These are phyloP conservation scores for Musa beccarii DNA, from an alignment of 176 grass and related monocot genomes.

Conservation along the genomic window DNA sequence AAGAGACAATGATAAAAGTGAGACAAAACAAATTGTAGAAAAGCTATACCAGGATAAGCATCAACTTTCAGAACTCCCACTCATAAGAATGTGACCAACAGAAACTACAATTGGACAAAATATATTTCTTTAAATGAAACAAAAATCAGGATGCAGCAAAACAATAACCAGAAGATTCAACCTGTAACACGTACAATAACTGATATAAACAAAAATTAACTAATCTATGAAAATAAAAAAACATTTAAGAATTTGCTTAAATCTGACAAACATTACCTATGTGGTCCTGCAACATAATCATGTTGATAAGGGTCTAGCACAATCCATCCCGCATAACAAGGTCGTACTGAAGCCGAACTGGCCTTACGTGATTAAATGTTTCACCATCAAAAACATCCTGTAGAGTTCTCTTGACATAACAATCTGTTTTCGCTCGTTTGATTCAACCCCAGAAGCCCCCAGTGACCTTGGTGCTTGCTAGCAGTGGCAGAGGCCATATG, in stretches of 20 bases:
- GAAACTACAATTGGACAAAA: too few species aligned
- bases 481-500: conserved; percentile 18
- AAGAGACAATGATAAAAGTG: too few species aligned
- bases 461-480: conserved; percentile 21
- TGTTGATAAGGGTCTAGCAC: conserved; percentile 13
- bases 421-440: conserved; percentile 26
- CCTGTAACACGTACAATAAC: neutral
- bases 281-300: neutral
- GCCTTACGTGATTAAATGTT: conserved; percentile 25
- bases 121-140: too few species aligned
- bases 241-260: neutral
- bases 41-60: too few species aligned
- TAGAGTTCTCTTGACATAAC: conserved; percentile 42
- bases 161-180: neutral
- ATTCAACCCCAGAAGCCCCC: conserved; percentile 16
- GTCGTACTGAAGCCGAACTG: conserved; percentile 29
- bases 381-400: conserved; percentile 49
- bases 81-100: too few species aligned
- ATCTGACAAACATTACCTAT: neutral
- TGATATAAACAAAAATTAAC: neutral
- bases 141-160: neutral
- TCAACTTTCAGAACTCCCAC: too few species aligned
- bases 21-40: too few species aligned
- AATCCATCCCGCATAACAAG: conserved; percentile 35
- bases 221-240: neutral